A percentile compares a stretch with the other conserved stretches of the same genome.
Conservation (phyloP, 2,329 filamentous ascomycete species). For the Diaporthe ilicicola region DNA sequence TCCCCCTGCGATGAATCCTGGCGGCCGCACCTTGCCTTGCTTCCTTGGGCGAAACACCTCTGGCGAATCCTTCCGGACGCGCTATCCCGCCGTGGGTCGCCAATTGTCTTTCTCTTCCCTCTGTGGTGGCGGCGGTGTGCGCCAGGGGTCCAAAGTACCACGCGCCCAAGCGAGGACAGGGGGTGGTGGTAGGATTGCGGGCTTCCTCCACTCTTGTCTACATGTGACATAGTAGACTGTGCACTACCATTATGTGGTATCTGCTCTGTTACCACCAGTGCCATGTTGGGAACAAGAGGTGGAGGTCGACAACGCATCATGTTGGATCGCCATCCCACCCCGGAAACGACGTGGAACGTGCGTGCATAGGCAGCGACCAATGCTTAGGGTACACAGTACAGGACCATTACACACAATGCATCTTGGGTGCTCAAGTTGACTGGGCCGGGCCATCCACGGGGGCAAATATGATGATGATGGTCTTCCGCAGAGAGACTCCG, state of each 20-base stretch:
- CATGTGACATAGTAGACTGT: neutral
- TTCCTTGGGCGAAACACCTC: slow-evolving; percentile 12
- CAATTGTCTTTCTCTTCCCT: too few relatives aligned
- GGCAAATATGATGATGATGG: slow-evolving; percentile 1
- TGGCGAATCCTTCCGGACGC: slow-evolving; percentile 9
- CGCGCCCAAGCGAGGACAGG: slow-evolving; percentile 15
- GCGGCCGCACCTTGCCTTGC: slow-evolving; percentile 31
- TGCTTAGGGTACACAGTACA: neutral
- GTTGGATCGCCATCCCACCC: slow-evolving; percentile 24
- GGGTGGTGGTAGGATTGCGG: slow-evolving; percentile 9
- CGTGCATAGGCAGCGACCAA: slow-evolving; percentile 15
- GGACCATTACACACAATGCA: neutral
- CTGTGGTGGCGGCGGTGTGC: slow-evolving; percentile 21
- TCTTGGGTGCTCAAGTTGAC: neutral
- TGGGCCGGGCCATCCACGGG: neutral
- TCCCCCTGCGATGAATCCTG: slow-evolving; percentile 24
- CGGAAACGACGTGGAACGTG: slow-evolving; percentile 17
- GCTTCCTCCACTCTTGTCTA: slow-evolving; percentile 12
- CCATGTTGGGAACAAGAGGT: slow-evolving; percentile 6
- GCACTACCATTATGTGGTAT: neutral
- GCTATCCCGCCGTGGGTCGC: slow-evolving; percentile 15
- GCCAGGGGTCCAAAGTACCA: slow-evolving; percentile 15
- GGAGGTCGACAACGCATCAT: slow-evolving; percentile 27
- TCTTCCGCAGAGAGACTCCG: neutral
- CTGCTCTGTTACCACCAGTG: neutral